Evolutionary conservation across 1,284 basidiomycete species (phyloP), one percentile per base, ranked within the genome.

Genomic region (Cystobasidiaceae sp.): DNA sequence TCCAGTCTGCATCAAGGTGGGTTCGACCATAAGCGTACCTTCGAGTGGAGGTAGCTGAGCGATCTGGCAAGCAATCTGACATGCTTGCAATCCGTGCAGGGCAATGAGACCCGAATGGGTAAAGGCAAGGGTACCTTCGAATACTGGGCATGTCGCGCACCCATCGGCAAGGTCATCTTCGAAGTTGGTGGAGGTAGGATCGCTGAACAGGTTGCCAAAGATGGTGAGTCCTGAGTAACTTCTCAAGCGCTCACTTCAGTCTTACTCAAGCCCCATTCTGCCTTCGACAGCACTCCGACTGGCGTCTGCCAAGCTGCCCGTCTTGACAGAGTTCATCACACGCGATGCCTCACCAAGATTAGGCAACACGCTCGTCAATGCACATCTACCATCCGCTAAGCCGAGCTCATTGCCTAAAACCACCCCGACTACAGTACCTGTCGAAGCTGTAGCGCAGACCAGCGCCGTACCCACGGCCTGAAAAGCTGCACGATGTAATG

Each of bases 91-190:
- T 39, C 30, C 21, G 63, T 27, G 3, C 68, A 91, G 88, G 94
- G 94, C 60, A 97, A 97, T 74, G 94, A 98, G 78, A 96, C 93
- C 6, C 89, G 96, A 84, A 98, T 98, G 96, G 94, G 94, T 49
- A 97, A 97, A 79, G 96, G 96, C 66, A 98, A 98, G 78, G 96
- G 96, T 50, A 85, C 88, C 0, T 98, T 97, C 74, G 94, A 97
- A 76, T 97, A 84, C 77, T 97, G 94, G 96, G 91, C 93, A 34
- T 92, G 90, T 68, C 93, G 93, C 61, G 92, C 92, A 1, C 86
- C 89, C 5, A 88, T 86, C n/a, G 93, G 93, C 4, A 86, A 89
- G 48, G 93, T 97, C 7, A 84, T 98, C 23, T 90, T 98, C 71
- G 96, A 98, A 76, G 86, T 98, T 71, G 92, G 93, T 0, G 94